These are phyloP conservation scores for Euphorbia lathyris DNA, from an alignment of 345 rosid species.

Conservation along the genomic window DNA sequence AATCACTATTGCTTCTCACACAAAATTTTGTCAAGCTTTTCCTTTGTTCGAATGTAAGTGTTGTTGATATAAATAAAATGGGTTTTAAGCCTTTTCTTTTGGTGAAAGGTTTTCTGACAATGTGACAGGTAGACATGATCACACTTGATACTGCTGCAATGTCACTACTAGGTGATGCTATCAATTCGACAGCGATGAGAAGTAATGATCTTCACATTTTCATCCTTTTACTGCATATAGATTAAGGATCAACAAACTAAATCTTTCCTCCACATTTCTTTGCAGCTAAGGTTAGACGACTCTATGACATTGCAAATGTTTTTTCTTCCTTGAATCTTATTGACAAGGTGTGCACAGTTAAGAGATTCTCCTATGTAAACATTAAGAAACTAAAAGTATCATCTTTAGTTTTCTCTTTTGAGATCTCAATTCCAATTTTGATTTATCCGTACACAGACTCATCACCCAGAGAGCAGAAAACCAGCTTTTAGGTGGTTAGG, in stretches of 20 bases:
- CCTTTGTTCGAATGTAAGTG: constrained; percentile 71
- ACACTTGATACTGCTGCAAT: constrained; percentile 65
- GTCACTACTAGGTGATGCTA: constrained; percentile 54
- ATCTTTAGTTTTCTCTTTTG: neutral
- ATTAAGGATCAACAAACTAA: constrained; percentile 11
- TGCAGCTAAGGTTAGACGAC: constrained; percentile 81
- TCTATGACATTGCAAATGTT: constrained; percentile 84
- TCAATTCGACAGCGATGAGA: constrained; percentile 55
- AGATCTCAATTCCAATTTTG: constrained; percentile 10
- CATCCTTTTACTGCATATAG: constrained; percentile 1
- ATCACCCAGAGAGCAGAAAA: constrained; percentile 60
- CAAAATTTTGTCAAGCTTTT: constrained; percentile 83
- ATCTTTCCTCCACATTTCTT: constrained; percentile 10
- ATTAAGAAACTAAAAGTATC: neutral
- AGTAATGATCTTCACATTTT: constrained; percentile 37
- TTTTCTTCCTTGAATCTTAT: constrained; percentile 70
- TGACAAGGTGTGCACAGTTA: constrained; percentile 53
- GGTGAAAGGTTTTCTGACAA: constrained; percentile 11
- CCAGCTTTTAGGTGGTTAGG: constrained; percentile 87
- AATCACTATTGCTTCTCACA: constrained; percentile 61
- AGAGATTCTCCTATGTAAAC: neutral
- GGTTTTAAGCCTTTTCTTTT: neutral
- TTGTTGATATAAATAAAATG: neutral
- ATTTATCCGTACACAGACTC: constrained; percentile 48
- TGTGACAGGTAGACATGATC: constrained; percentile 49